These are phyloP conservation scores for Coniophora puteana DNA, from an alignment of 1,284 basidiomycete genomes.

Conservation along the genomic window DNA sequence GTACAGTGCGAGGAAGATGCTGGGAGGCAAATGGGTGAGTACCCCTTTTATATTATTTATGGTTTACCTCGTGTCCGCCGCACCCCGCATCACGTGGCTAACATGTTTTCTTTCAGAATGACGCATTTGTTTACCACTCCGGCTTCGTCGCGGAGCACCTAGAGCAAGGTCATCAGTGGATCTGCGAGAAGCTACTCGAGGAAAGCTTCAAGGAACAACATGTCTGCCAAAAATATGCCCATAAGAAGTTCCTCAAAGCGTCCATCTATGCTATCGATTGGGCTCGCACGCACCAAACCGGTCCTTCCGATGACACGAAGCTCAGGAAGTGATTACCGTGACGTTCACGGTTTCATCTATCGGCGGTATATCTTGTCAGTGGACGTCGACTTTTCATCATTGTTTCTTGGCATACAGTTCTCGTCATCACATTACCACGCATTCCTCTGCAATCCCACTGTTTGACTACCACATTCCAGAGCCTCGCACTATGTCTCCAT, in stretches of 20 bases:
- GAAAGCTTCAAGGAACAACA: slow-evolving; percentile 81
- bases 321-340: slow-evolving; percentile 38
- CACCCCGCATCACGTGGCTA: slow-evolving; percentile 47
- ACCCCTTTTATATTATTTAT: slow-evolving; percentile 17
- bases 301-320: too few species aligned
- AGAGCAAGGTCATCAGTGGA: slow-evolving; percentile 74
- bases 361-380: slow-evolving; percentile 21
- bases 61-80: slow-evolving; percentile 9
- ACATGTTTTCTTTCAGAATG: slow-evolving; percentile 57
- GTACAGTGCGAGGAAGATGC: slow-evolving; percentile 92
- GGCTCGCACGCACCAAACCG: slow-evolving; percentile 50
- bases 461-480: slow-evolving; percentile 35
- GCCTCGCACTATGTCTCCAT: slow-evolving; percentile 32
- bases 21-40: slow-evolving; percentile 92
- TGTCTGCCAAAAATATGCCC: slow-evolving; percentile 95
- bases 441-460: slow-evolving; percentile 32
- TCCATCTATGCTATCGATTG: slow-evolving; percentile 70
- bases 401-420: slow-evolving; percentile 35
- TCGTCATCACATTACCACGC: slow-evolving; percentile 29
- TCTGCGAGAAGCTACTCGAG: slow-evolving; percentile 85
- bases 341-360: slow-evolving; percentile 20
- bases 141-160: slow-evolving; percentile 91
- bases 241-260: slow-evolving; percentile 95
- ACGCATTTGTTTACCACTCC: slow-evolving; percentile 92
- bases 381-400: slow-evolving; percentile 14